phyloP scores from a whole-genome alignment of 139 green algal species.

The Chlamydomonas urium region DNA sequence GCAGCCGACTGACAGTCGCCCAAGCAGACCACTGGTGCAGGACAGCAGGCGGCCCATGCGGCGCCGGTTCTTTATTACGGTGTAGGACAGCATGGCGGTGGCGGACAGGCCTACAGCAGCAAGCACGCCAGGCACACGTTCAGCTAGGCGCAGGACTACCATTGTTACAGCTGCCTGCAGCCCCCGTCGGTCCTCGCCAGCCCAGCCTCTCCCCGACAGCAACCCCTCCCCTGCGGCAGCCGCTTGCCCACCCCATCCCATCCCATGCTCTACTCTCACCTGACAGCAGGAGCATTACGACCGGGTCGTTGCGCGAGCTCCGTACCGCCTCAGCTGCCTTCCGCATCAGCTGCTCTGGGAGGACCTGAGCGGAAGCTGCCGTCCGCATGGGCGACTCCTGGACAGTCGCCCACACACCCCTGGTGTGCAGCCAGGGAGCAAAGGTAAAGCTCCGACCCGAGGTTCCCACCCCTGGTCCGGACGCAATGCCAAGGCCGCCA shows the following conservation, averaged over 20 bases:
- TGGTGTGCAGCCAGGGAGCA: neutral
- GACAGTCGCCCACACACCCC: too few species aligned
- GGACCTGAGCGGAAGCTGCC: neutral
- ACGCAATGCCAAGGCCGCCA: neutral
- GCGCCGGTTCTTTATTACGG: neutral
- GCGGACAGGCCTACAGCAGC: neutral
- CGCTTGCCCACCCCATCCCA: neutral
- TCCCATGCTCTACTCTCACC: neutral
- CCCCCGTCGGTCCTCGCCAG: neutral
- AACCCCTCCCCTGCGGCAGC: neutral
- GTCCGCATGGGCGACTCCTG: neutral
- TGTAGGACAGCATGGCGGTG: neutral
- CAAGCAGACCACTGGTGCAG: too few species aligned
- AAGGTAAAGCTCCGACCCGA: neutral
- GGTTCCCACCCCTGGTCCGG: neutral
- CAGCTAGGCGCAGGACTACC: neutral
- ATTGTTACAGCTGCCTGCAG: neutral
- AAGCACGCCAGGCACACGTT: neutral
- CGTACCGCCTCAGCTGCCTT: neutral
- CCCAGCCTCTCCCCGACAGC: neutral
- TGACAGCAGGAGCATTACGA: constrained; percentile 3
- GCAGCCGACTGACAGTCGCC: too few species aligned
- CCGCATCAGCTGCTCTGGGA: neutral
- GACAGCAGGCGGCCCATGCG: neutral
- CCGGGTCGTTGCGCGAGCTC: neutral